These are phyloP conservation scores for Rhodotorula glutinis DNA, from an alignment of 1,284 basidiomycete genomes.

Conservation along the genomic window DNA sequence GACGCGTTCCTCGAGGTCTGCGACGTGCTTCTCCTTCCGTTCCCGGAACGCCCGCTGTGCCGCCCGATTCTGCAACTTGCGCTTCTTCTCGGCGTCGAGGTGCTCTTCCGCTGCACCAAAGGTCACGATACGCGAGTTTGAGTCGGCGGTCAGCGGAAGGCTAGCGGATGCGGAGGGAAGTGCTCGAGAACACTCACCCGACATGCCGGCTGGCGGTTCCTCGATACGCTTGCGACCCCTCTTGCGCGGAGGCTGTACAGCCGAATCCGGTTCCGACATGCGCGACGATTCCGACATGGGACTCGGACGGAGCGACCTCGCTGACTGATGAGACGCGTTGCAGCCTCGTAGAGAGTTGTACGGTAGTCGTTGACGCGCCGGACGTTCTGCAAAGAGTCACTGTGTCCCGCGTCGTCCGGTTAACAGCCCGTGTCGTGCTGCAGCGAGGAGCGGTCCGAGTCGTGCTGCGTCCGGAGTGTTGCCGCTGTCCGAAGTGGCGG, in stretches of 20 bases:
- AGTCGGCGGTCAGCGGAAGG: no score
- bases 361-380: no score
- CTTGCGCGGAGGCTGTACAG: conserved; percentile 1
- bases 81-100: conserved; percentile 32
- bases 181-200: background rate
- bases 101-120: conserved; percentile 8
- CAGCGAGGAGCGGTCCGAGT: no score
- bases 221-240: conserved; percentile 25
- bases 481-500: no score
- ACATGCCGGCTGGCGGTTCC: conserved; percentile 5
- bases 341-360: no score
- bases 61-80: conserved; percentile 38
- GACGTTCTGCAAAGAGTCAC: no score
- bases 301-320: no score
- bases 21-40: conserved; percentile 33
- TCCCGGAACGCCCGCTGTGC: conserved; percentile 38
- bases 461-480: no score
- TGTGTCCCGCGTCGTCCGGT: no score
- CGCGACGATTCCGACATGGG: background rate
- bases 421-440: no score
- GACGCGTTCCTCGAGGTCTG: conserved; percentile 30
- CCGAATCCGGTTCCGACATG: background rate
- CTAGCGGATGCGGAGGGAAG: no score
- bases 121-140: no score
- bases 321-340: background rate